Evolutionary conservation across 768 basidiomycete species (phyloP).

Genomic region (Boletales sp.): DNA sequence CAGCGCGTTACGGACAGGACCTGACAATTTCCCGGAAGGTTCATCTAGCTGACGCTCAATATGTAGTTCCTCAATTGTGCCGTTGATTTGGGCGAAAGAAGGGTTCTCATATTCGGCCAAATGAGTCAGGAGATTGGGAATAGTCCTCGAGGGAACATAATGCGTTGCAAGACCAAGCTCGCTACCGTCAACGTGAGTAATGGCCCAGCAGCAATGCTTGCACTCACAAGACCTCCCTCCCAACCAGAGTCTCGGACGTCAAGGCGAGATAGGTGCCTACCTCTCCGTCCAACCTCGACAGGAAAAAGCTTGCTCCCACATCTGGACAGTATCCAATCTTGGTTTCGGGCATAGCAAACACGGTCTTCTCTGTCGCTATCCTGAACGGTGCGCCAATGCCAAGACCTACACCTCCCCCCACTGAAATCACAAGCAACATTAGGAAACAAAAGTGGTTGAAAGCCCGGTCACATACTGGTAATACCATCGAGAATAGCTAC

Average conservation of each 20-base stretch:
- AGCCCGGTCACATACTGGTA: slow-evolving; percentile 59
- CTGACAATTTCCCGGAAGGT: slow-evolving; percentile 49
- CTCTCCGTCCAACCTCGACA: slow-evolving; percentile 86
- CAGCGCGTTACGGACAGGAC: slow-evolving; percentile 67
- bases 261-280: slow-evolving; percentile 92
- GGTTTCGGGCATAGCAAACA: slow-evolving; percentile 96
- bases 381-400: slow-evolving; percentile 81
- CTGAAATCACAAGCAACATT: slow-evolving; percentile 36
- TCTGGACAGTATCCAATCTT: slow-evolving; percentile 90
- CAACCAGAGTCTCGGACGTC: slow-evolving; percentile 68
- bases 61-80: slow-evolving; percentile 62
- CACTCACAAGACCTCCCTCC: slow-evolving; percentile 84
- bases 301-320: slow-evolving; percentile 88
- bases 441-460: slow-evolving; percentile 2
- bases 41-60: slow-evolving; percentile 59
- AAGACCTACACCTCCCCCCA: slow-evolving; percentile 96
- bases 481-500: slow-evolving; percentile 87
- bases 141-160: slow-evolving; percentile 73
- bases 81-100: slow-evolving; percentile 51
- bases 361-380: slow-evolving; percentile 88
- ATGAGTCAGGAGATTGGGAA: slow-evolving; percentile 67
- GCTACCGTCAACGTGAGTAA: slow-evolving; percentile 37
- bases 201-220: slow-evolving; percentile 4
- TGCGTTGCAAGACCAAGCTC: slow-evolving; percentile 95
- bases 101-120: slow-evolving; percentile 45